Conservation (phyloP, 768 basidiomycete genomes). For the Mycena maculata region DNA sequence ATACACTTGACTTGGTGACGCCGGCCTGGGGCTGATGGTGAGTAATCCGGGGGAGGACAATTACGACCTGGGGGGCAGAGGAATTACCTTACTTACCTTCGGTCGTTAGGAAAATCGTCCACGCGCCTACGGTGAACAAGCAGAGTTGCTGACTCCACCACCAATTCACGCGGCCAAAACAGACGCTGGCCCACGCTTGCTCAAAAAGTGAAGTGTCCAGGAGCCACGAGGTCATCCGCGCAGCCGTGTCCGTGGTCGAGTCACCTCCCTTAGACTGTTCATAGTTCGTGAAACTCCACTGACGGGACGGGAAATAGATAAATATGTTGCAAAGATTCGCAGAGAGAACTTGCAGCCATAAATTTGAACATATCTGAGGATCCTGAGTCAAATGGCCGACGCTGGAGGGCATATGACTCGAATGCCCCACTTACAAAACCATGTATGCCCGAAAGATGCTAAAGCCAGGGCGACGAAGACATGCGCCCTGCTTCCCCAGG, state of each 20-base stretch:
- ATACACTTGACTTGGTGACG: conserved; percentile 57
- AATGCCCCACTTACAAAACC: conserved; percentile 57
- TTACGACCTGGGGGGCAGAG: neutral
- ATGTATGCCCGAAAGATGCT: conserved; percentile 56
- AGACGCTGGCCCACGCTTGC: conserved; percentile 64
- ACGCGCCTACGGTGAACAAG: conserved; percentile 66
- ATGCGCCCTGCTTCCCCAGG: conserved; percentile 20
- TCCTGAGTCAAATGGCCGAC: neutral
- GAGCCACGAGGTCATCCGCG: conserved; percentile 65
- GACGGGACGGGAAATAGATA: neutral
- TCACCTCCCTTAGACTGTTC: conserved; percentile 38
- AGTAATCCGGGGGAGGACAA: too few relatives aligned
- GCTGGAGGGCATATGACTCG: neutral
- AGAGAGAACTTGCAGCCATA: conserved; percentile 48
- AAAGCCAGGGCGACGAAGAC: conserved; percentile 49
- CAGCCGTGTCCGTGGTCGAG: conserved; percentile 24
- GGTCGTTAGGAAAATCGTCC: conserved; percentile 62
- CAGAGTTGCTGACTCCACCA: conserved; percentile 80
- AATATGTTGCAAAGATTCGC: neutral
- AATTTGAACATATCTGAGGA: conserved; percentile 59
- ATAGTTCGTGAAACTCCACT: conserved; percentile 69
- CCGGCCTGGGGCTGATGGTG: conserved; percentile 42
- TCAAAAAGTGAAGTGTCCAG: conserved; percentile 66
- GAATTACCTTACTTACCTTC: conserved; percentile 62
- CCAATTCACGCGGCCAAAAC: conserved; percentile 63